Conservation (phyloP, 495 filamentous ascomycete genomes). For the Sporormia fimetaria region DNA sequence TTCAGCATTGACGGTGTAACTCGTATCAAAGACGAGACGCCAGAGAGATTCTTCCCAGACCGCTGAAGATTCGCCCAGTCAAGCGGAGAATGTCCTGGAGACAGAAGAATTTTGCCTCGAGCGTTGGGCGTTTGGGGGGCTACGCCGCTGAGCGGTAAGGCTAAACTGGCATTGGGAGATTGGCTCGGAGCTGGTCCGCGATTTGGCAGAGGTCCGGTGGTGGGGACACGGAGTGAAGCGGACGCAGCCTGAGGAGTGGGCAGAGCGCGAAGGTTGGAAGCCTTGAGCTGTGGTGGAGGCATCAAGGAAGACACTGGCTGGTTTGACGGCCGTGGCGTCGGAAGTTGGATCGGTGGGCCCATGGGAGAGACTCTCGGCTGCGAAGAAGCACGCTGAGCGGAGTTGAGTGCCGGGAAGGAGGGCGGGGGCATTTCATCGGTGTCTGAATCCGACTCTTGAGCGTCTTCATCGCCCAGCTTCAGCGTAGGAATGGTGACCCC, state of each 20-base stretch:
- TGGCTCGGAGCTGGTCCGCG: slow-evolving; percentile 27
- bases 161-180: slow-evolving; percentile 19
- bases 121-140: slow-evolving; percentile 26
- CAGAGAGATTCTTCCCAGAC: slow-evolving; percentile 52
- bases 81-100: slow-evolving; percentile 81
- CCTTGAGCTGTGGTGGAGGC: slow-evolving; percentile 19
- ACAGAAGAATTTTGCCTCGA: slow-evolving; percentile 53
- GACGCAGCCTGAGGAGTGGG: slow-evolving; percentile 9
- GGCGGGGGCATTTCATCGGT: slow-evolving; percentile 16
- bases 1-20: slow-evolving; percentile 73
- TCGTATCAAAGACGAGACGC: slow-evolving; percentile 42
- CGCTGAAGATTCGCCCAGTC: slow-evolving; percentile 80
- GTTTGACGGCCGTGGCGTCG: slow-evolving; percentile 7
- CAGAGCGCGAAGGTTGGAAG: slow-evolving; percentile 23
- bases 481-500: slow-evolving; percentile 27
- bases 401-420: slow-evolving; percentile 28
- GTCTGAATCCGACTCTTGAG: slow-evolving; percentile 24
- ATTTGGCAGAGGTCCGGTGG: slow-evolving; percentile 32
- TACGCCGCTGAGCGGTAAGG: slow-evolving; percentile 7
- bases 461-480: slow-evolving; percentile 17
- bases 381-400: slow-evolving; percentile 26
- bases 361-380: slow-evolving; percentile 18
- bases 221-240: slow-evolving; percentile 33
- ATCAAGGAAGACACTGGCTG: slow-evolving; percentile 4
- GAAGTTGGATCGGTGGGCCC: too few relatives aligned